Evolutionary conservation across 192 early-diverging fungal genomes (phyloP), one percentile per base, ranked within the genome.

Genomic region (Umbelopsis ramanniana): DNA sequence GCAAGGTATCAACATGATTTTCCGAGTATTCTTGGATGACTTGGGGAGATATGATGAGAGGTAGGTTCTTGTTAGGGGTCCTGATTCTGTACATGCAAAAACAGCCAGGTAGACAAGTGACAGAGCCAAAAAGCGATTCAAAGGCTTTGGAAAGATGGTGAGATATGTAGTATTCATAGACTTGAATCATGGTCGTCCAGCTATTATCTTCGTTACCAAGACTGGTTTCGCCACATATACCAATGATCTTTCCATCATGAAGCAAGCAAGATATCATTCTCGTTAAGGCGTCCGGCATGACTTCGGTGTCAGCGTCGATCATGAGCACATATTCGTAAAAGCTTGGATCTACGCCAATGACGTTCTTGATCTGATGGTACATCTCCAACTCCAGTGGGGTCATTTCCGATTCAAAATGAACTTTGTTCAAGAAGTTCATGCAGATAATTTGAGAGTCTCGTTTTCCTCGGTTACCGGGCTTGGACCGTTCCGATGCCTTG

Each of bases 41-140:
- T 70, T 88, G 83, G 73, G 95, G 93, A 10, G 94, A 86, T 43
- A 95, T 92, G 17, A 99, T 85, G 26, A 99, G 83, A 37, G 98
- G 97, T 29, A 91, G 85, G 73, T 95, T 95, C 76, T 95, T 88
- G 46, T 90, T 92, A 4, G 96, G 88, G 7, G 95, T 92, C 40
- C 94, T 91, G 53, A 99, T 86, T 54, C 98, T 92, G 79, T 99
- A 99, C 98, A 99, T 97, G 74, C 91, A 93, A 88, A 99, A 99
- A 86, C 98, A 98, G 40, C 97, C 97, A 22, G 97, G 97, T 69
- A 99, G 80, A 86, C 98, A 99, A 6, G 97, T 96, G 17, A 98
- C 97, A 22, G 91, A 94, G 11, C 97, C 97, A 74, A 98, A 98
- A 38, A 98, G 86, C 7, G 97, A 98, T 84, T 98, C 97, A 71